Conservation (phyloP, 768 basidiomycete species). For the Auriculariales sp. region DNA sequence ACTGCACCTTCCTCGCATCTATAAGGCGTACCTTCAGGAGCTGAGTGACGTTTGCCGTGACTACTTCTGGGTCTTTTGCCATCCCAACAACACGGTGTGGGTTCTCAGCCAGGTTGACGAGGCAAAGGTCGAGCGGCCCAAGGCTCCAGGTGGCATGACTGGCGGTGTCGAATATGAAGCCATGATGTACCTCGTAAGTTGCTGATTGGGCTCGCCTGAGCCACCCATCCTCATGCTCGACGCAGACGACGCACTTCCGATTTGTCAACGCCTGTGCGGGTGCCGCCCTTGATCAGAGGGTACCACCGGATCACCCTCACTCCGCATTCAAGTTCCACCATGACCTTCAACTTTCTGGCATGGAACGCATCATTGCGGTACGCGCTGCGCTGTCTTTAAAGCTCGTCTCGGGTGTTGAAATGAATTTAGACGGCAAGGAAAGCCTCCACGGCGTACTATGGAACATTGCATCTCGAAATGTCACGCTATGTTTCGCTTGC, state of each 20-base stretch:
- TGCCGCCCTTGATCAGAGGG: conserved; percentile 45
- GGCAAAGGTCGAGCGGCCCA: conserved; percentile 70
- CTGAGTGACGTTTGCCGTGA: conserved; percentile 84
- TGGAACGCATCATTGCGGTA: conserved; percentile 84
- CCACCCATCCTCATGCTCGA: not conserved
- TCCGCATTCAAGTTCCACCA: conserved; percentile 73
- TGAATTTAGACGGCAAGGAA: conserved; percentile 71
- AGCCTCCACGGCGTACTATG: conserved; percentile 89
- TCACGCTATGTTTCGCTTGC: conserved; percentile 71
- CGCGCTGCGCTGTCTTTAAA: conserved; percentile 12
- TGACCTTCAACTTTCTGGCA: conserved; percentile 80
- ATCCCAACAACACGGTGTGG: conserved; percentile 89
- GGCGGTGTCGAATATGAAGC: conserved; percentile 98
- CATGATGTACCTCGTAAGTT: conserved; percentile 80
- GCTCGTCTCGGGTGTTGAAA: not conserved
- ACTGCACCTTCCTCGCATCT: conserved; percentile 53
- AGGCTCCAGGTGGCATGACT: conserved; percentile 95
- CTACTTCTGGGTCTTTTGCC: conserved; percentile 96
- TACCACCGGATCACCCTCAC: conserved; percentile 53
- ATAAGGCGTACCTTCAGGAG: conserved; percentile 70
- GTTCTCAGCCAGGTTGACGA: conserved; percentile 71
- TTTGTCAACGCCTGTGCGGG: conserved; percentile 71
- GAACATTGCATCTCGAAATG: conserved; percentile 85
- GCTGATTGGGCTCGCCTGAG: not conserved
- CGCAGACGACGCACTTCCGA: conserved; percentile 74